Base-by-base conservation (phyloP, 805 yeast species). In the Yamadazyma tumulicola region DNA sequence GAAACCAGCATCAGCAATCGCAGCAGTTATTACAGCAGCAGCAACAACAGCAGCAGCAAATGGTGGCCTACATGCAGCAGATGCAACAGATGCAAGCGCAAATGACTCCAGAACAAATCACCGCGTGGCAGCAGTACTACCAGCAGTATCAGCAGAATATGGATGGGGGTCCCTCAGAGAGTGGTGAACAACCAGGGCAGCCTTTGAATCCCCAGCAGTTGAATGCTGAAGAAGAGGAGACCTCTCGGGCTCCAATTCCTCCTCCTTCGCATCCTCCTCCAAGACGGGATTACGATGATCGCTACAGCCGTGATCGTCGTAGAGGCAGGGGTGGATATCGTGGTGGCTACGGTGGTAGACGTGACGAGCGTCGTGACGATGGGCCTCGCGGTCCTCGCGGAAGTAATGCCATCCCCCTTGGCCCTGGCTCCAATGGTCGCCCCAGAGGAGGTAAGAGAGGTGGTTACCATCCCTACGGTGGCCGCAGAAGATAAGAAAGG, bases 51-150 rank as follows among this genome's bases (percentile, higher is more conserved):
- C 49, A 50, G 38, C 42, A 39, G 16, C 45, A 41, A 32, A 24
- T 38, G 35, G 31, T 35, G 39, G 33, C 37, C 9, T 34, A 35
- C 16, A 49, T 44, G 30, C 53, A 41, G 22, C 48, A 49, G 11
- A 39, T 46, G 43, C 46, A 48, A 32, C 52, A 52, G 34, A 56
- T 60, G 60, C 54, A 67, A 7, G 69, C 81, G 8, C 82, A 77
- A 45, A 74, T 75, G 64, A 72, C 77, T 73, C 76, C 70, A 34
- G 82, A 77, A 41, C 79, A 79, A 51, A 75, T 79, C 69, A 76
- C 74, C 52, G 69, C 74, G 52, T 71, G 76, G 75, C 78, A 74
- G 51, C 76, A 74, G 61, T 79, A 84, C 82, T 71, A 70, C 49
- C 75, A 75, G 67, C 65, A 70, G 53, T 82, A 78, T 49, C 78